Base-by-base conservation (phyloP, 2,329 filamentous ascomycete species). In the Biscogniauxia sp. region DNA sequence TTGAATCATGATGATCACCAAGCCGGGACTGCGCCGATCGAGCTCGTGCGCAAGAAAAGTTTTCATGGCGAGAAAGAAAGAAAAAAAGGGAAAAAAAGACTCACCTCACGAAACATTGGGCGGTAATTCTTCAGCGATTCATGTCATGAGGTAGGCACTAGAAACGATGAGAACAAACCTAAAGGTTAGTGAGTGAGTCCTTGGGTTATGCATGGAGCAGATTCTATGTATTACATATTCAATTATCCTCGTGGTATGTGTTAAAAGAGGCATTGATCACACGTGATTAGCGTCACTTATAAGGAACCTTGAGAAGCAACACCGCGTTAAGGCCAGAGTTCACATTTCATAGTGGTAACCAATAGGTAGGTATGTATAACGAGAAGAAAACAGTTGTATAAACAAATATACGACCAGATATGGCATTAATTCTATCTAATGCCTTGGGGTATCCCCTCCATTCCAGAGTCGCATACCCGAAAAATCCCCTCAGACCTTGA, bases 71-170 rank as follows among this genome's bases (percentile, higher is more conserved):
- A 52, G 20, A 23, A 50, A 52, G 1, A 25, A 11, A 41, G n/a
- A 20, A 41, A 25, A 20, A 51, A n/a, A n/a, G n/a, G n/a, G n/a
- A n/a, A 20, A 52, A 23, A 26, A 26, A 26, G 51, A 62, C 63
- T 61, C 17, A 66, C 64, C 64, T 66, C 60, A 55, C 54, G 51
- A 66, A 63, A 65, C 64, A 66, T 66, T 25, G 20, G 57, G 23
- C 5, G 37, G 13, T 45, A 45, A 17, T 2, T 45, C 37, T 9
- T 32, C 28, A 32, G 11, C 28, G 28, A 32, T 32, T 32, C 28
- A 32, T 32, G 28, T 7, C 28, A 32, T 32, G 28, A 32, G 28
- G 28, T 32, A 32, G 11, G 6, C 9, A 32, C 9, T 9, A 32
- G 28, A 32, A 32, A 32, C 7, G 11, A 32, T 32, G 11, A 32